Percentiles rank a stretch among this genome's conserved stretches.
Conservation (phyloP, 495 filamentous ascomycete species). For the Penicillium daleae region DNA sequence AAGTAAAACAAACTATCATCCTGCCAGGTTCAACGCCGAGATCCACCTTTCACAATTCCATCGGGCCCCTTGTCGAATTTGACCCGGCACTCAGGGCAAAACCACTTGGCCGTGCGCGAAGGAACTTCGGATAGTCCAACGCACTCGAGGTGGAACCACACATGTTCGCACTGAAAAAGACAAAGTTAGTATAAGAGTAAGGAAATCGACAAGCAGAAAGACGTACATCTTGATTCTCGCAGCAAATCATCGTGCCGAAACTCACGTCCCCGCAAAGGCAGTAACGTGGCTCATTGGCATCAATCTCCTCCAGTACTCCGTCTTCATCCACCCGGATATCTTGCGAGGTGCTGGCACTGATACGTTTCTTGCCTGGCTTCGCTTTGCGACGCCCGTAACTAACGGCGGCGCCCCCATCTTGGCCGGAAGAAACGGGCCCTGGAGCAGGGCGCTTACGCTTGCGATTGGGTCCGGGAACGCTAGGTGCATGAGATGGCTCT, state of each 20-base stretch:
- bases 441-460: conserved; percentile 75
- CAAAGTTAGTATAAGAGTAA: conserved; percentile 28
- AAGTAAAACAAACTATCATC: conserved; percentile 4
- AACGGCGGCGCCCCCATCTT: conserved; percentile 72
- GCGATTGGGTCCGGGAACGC: conserved; percentile 50
- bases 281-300: conserved; percentile 85
- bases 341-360: conserved; percentile 42
- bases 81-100: conserved; percentile 83
- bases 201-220: conserved; percentile 15
- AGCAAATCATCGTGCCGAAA: conserved; percentile 93
- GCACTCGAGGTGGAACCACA: conserved; percentile 96
- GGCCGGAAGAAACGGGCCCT: conserved; percentile 68
- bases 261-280: conserved; percentile 92
- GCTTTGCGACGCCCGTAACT: conserved; percentile 80
- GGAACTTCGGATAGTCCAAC: conserved; percentile 78
- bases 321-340: conserved; percentile 52
- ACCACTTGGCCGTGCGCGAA: conserved; percentile 85
- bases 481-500: conserved; percentile 52
- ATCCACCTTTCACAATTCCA: conserved; percentile 43
- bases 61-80: conserved; percentile 59
- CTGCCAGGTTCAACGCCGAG: conserved; percentile 33
- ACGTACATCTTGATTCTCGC: conserved; percentile 88
- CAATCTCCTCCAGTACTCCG: conserved; percentile 69
- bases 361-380: conserved; percentile 65
- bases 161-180: conserved; percentile 61